phyloP scores from a whole-genome alignment of 257 asterid species.

The Plectranthus barbatus region DNA sequence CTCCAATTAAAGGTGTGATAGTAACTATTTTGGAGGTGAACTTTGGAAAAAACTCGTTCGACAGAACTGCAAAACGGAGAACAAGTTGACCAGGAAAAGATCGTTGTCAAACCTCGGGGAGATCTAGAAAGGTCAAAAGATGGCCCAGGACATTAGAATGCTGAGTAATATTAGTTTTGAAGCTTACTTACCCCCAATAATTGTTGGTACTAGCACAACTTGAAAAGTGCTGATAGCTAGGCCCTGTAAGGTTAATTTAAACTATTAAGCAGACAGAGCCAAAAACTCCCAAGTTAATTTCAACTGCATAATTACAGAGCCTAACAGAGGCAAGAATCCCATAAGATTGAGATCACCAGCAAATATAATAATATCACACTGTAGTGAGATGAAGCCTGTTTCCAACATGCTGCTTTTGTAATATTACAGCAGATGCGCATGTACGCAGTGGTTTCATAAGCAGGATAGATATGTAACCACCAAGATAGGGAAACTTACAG shows the following conservation, averaged over 20 bases:
- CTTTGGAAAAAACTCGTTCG: conserved; percentile 84
- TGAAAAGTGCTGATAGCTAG: conserved; percentile 94
- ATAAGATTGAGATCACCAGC: neutral
- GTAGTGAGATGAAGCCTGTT: neutral
- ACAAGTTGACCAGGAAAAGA: neutral
- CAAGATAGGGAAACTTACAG: conserved; percentile 44
- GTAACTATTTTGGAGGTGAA: conserved; percentile 78
- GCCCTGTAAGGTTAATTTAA: conserved; percentile 46
- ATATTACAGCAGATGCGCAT: conserved; percentile 1
- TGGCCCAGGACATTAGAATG: neutral
- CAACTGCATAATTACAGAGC: neutral
- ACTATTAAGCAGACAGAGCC: neutral
- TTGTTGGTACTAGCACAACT: conserved; percentile 90
- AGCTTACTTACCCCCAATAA: conserved; percentile 84
- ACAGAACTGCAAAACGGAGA: conserved; percentile 54
- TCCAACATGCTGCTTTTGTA: neutral
- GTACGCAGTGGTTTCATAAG: neutral
- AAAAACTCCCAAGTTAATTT: neutral
- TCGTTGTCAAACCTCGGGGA: neutral
- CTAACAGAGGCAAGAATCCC: neutral
- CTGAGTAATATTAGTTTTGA: conserved; percentile 6
- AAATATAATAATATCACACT: neutral
- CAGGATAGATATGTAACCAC: neutral
- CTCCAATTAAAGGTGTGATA: conserved; percentile 81
- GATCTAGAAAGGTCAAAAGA: conserved; percentile 5